Conservation (phyloP, 2,329 filamentous ascomycete genomes). For the Aspergillus novofumigatus region DNA sequence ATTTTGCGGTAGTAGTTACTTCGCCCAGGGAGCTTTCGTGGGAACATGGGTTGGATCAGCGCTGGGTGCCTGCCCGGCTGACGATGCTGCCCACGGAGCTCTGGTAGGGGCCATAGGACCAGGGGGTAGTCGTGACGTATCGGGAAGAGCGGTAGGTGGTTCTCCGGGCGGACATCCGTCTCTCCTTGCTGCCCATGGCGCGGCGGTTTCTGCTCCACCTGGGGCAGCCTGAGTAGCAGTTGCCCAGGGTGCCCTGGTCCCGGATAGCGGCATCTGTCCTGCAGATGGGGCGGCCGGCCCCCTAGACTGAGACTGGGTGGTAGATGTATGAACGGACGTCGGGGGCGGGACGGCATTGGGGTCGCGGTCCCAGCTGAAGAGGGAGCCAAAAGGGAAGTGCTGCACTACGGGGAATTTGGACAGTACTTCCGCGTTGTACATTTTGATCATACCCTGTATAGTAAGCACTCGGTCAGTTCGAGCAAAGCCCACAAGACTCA, state of each 20-base stretch:
- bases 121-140: constrained; percentile 27
- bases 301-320: constrained; percentile 21
- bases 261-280: constrained; percentile 15
- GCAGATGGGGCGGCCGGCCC: constrained; percentile 13
- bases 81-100: constrained; percentile 29
- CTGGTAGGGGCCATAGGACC: constrained; percentile 29
- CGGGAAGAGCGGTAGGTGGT: constrained; percentile 16
- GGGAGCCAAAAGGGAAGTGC: constrained; percentile 78
- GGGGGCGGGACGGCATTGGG: constrained; percentile 52
- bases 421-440: constrained; percentile 96
- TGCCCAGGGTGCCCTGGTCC: constrained; percentile 36
- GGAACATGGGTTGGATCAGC: constrained; percentile 15
- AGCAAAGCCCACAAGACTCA: constrained; percentile 21
- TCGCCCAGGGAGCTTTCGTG: constrained; percentile 40
- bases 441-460: constrained; percentile 88
- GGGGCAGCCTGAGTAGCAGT: constrained; percentile 17
- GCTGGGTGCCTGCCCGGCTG: constrained; percentile 14
- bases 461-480: background rate
- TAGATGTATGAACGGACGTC: constrained; percentile 52
- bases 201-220: constrained; percentile 21
- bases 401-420: constrained; percentile 98
- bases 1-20: constrained; percentile 11
- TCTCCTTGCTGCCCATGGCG: constrained; percentile 24
- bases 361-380: constrained; percentile 73
- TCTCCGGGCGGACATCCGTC: constrained; percentile 10